These are phyloP conservation scores for Posidonia oceanica DNA, from an alignment of 116 monocot species.

Conservation along the genomic window DNA sequence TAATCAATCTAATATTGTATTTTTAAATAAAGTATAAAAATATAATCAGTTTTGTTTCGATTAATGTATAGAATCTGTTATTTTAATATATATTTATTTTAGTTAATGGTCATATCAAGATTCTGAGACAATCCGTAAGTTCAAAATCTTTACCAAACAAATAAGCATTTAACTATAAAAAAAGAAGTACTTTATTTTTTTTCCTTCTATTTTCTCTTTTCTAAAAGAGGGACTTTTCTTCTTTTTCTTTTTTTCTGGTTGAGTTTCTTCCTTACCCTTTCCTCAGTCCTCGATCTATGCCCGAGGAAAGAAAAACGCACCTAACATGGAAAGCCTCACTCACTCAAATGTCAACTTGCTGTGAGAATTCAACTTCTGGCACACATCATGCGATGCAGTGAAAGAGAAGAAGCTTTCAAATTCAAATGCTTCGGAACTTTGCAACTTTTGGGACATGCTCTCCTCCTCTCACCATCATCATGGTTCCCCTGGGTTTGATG, in stretches of 20 bases:
- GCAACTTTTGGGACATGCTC: background rate
- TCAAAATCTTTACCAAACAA: too few species aligned
- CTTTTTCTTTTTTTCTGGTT: background rate
- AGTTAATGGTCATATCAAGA: too few species aligned
- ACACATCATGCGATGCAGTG: background rate
- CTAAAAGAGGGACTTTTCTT: background rate
- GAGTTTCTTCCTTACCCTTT: background rate
- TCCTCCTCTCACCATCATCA: background rate
- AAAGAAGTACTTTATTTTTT: too few species aligned
- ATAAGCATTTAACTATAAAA: too few species aligned
- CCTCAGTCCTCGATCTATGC: background rate
- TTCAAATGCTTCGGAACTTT: conserved; percentile 1
- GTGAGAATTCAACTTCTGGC: background rate
- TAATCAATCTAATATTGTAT: too few species aligned
- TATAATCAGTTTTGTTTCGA: too few species aligned
- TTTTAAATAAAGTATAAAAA: too few species aligned
- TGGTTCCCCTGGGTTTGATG: background rate
- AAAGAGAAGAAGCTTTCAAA: background rate
- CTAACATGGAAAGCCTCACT: too few species aligned
- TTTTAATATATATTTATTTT: too few species aligned
- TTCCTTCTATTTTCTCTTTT: background rate
- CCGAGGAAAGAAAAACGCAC: background rate
- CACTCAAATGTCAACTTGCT: background rate
- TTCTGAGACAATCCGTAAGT: too few species aligned
- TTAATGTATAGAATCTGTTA: too few species aligned